phyloP scores from a whole-genome alignment of 129 eudicot species.

The Pittosporum tobira region DNA sequence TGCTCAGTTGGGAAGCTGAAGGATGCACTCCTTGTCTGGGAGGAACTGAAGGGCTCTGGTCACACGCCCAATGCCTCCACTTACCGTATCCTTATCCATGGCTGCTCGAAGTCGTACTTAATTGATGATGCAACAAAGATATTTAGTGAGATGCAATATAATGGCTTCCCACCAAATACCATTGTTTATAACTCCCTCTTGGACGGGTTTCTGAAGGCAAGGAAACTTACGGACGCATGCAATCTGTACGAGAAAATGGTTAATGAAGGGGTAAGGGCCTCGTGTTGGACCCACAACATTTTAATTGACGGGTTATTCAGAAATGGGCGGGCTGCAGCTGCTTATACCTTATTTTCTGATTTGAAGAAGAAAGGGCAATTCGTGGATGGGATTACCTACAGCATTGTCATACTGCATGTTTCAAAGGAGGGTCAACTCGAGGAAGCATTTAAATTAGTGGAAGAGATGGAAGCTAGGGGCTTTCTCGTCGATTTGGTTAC shows the following conservation, averaged over 20 bases:
- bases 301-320: slow-evolving; percentile 72
- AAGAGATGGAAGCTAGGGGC: slow-evolving; percentile 87
- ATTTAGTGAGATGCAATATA: slow-evolving; percentile 74
- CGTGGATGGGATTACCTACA: slow-evolving; percentile 67
- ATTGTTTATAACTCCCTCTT: slow-evolving; percentile 69
- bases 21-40: slow-evolving; percentile 78
- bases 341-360: slow-evolving; percentile 57
- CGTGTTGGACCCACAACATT: slow-evolving; percentile 73
- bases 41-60: slow-evolving; percentile 76
- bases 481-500: slow-evolving; percentile 81
- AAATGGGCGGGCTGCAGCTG: slow-evolving; percentile 68
- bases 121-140: slow-evolving; percentile 57
- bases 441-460: slow-evolving; percentile 63
- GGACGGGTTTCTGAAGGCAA: slow-evolving; percentile 71
- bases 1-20: slow-evolving; percentile 69
- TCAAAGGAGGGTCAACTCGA: slow-evolving; percentile 54
- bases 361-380: slow-evolving; percentile 78
- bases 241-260: slow-evolving; percentile 79
- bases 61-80: slow-evolving; percentile 77
- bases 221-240: slow-evolving; percentile 73
- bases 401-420: slow-evolving; percentile 60
- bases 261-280: slow-evolving; percentile 62
- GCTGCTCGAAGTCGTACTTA: slow-evolving; percentile 67
- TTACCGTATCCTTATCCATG: slow-evolving; percentile 76
- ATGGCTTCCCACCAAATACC: slow-evolving; percentile 59